Evolutionary conservation across 345 rosid genomes (phyloP), one percentile per base, ranked within the genome.

Genomic region (Salix exigua): DNA sequence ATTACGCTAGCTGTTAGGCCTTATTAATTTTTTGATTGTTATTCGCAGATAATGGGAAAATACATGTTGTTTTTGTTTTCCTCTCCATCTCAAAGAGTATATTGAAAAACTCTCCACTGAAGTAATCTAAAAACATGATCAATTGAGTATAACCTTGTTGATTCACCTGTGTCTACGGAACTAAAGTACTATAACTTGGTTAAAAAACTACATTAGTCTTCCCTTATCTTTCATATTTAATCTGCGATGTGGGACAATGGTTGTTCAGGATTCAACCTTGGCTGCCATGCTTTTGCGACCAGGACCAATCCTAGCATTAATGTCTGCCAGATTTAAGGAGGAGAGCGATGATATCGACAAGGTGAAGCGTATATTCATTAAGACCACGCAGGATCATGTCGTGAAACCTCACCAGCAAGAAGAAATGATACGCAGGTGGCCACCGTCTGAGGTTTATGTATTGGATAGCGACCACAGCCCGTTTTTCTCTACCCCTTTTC

Each of bases 381-480:
- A 81, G 85, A 89, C 97, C 8, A 58, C 37, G 61, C 89, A 88
- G 6, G 97, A 95, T 76, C 79, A 84, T 53, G 86, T 93, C 10
- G 42, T 95, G 18, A 91, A 84, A 78, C 90, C 88, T 23, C 87
- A 88, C 76, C 99, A 95, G 80, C 97, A 95, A 66, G 96, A 93
- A 0, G 86, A 89, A 0, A 91, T 95, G 99, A 83, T 91, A 37
- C 83, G 55, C 77, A 70, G 70, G 75, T 95, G 99, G 99, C 89
- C 93, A 0, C 97, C 97, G 38, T 78, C 70, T 3, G 77, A 88
- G 73, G 91, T 82, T 6, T 90, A 74, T 68, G 82, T 62, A 46
- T 11, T 95, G 85, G 96, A 93, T 6, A 82, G 86, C 11, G 99
- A 95, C 77, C 99, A 95, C 80, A 89, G 92, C 79, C 97, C 99